Conservation (phyloP, 1,139 yeast species). For the Blastobotrys apis region DNA sequence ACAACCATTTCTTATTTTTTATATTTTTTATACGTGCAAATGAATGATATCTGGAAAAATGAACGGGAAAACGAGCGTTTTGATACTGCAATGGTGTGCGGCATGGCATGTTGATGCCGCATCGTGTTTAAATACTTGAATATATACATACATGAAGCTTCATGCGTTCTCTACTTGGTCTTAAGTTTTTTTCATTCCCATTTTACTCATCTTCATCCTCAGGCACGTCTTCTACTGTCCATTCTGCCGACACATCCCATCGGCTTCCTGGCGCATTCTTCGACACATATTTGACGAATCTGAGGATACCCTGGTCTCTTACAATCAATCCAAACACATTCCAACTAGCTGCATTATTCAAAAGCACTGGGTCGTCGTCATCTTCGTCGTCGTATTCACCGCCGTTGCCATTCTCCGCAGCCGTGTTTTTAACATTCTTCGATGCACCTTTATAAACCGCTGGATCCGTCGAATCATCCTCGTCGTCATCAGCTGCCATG, state of each 20-base stretch:
- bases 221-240: slow-evolving; percentile 57
- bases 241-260: slow-evolving; percentile 84
- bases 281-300: slow-evolving; percentile 90
- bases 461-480: slow-evolving; percentile 28
- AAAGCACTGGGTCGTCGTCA: slow-evolving; percentile 73
- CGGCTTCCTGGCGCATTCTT: slow-evolving; percentile 84
- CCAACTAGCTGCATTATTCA: slow-evolving; percentile 81
- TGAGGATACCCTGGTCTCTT: slow-evolving; percentile 78
- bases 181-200: slow-evolving; percentile 22
- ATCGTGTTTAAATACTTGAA: too few relatives aligned
- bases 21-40: background rate
- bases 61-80: too few relatives aligned
- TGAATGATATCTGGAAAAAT: too few relatives aligned
- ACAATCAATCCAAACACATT: slow-evolving; percentile 73
- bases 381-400: slow-evolving; percentile 53
- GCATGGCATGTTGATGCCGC: too few relatives aligned
- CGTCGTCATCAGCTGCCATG: slow-evolving; percentile 43
- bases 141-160: background rate
- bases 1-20: background rate
- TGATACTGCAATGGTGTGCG: too few relatives aligned
- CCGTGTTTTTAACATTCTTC: too few relatives aligned
- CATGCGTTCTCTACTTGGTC: slow-evolving; percentile 7
- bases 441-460: slow-evolving; percentile 27
- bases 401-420: slow-evolving; percentile 39
- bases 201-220: slow-evolving; percentile 35